Percentiles rank a stretch among this genome's conserved stretches.
Conservation (phyloP, 129 eudicot species). For the Heracleum sosnowskyi region DNA sequence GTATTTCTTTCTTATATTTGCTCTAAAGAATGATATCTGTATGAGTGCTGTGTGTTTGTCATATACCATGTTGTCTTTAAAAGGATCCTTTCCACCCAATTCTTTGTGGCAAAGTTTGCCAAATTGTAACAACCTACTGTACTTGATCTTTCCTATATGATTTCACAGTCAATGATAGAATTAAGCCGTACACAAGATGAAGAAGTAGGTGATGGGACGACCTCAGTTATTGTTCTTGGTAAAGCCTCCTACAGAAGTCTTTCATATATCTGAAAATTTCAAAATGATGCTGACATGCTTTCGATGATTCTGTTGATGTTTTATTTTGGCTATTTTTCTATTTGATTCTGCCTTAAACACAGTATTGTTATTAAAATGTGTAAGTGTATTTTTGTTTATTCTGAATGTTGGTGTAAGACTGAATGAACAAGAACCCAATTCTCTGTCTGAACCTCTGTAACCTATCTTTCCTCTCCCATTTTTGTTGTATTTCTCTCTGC, state of each 20-base stretch:
- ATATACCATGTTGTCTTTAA: not conserved
- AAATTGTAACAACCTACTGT: not conserved
- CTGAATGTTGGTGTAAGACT: too few relatives aligned
- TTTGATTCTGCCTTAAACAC: too few relatives aligned
- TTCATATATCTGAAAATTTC: not conserved
- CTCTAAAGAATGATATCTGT: too few relatives aligned
- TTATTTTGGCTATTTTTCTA: too few relatives aligned
- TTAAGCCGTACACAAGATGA: conserved; percentile 96
- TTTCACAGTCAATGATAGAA: conserved; percentile 88
- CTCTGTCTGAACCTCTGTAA: too few relatives aligned
- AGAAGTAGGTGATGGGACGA: conserved; percentile 99
- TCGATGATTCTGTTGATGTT: too few relatives aligned
- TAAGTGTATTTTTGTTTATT: too few relatives aligned
- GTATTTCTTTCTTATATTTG: conserved; percentile 24
- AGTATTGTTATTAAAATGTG: too few relatives aligned
- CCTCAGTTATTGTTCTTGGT: conserved; percentile 96
- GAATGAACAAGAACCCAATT: too few relatives aligned
- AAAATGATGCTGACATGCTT: not conserved
- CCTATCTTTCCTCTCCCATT: too few relatives aligned
- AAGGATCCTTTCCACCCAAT: too few relatives aligned
- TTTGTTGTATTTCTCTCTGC: too few relatives aligned
- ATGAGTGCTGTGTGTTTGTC: not conserved
- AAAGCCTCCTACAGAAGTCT: conserved; percentile 7
- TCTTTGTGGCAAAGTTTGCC: not conserved
- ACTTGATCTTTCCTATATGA: not conserved